Percentiles rank a stretch among this genome's conserved stretches.
Evolutionary conservation across 805 yeast species (phyloP).

Genomic region (Yarrowia sp.): DNA sequence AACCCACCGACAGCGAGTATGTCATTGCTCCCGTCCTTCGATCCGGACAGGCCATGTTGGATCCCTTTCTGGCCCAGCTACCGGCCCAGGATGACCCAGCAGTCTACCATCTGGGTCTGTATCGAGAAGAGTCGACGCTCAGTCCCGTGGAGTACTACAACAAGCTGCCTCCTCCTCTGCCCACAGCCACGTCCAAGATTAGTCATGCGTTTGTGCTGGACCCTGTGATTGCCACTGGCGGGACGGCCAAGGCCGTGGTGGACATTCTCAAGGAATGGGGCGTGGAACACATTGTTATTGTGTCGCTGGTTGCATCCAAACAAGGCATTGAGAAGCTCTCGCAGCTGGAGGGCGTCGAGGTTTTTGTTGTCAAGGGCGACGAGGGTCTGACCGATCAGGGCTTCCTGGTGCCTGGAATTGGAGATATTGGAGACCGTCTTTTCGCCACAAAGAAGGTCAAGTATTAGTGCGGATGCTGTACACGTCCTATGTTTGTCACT

Average conservation of each 20-base stretch:
- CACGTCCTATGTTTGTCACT: too few relatives aligned
- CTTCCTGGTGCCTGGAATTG: constrained; percentile 38
- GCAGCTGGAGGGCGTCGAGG: constrained; percentile 32
- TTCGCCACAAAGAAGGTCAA: constrained; percentile 28
- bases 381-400: constrained; percentile 32
- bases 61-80: constrained; percentile 33
- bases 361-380: constrained; percentile 36
- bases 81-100: constrained; percentile 34
- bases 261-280: constrained; percentile 38
- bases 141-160: constrained; percentile 39
- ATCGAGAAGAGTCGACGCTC: constrained; percentile 35
- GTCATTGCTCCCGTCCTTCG: constrained; percentile 37
- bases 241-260: constrained; percentile 37
- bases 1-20: constrained; percentile 26
- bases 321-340: constrained; percentile 32
- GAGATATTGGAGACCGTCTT: constrained; percentile 39
- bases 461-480: too few relatives aligned
- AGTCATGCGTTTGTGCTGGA: constrained; percentile 36
- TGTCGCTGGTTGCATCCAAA: constrained; percentile 32
- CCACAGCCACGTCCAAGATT: constrained; percentile 23
- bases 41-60: constrained; percentile 38
- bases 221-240: constrained; percentile 41
- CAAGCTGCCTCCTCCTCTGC: constrained; percentile 33
- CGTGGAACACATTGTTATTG: constrained; percentile 34
- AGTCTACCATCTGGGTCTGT: constrained; percentile 38